These are phyloP conservation scores for Salvia sclarea DNA, from an alignment of 305 asterid genomes.

Conservation along the genomic window DNA sequence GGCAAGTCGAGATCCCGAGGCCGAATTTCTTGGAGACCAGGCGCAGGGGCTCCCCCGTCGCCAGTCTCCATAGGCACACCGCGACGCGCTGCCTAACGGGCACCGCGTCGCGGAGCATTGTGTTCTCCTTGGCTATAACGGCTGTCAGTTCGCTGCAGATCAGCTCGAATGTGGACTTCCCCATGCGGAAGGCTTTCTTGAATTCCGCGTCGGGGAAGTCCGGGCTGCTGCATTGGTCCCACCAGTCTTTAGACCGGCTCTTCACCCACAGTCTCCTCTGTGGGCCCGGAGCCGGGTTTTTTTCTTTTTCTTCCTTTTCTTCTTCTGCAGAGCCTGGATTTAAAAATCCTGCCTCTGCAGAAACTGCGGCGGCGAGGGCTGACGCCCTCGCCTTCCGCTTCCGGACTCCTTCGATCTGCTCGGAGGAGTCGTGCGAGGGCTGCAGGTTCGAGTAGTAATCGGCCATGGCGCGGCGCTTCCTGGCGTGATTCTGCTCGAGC, in stretches of 20 bases:
- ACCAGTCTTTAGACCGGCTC: slow-evolving; percentile 83
- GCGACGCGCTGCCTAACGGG: slow-evolving; percentile 93
- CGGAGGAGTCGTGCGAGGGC: slow-evolving; percentile 40
- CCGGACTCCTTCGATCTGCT: slow-evolving; percentile 44
- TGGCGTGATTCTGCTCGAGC: slow-evolving; percentile 52
- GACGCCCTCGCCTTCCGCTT: slow-evolving; percentile 51
- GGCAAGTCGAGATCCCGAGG: slow-evolving; percentile 92
- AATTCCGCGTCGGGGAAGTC: slow-evolving; percentile 93
- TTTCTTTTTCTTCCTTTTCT: too few species aligned
- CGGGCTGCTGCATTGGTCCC: slow-evolving; percentile 93
- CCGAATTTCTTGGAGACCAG: slow-evolving; percentile 88
- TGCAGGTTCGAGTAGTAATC: slow-evolving; percentile 59
- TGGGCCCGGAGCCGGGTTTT: slow-evolving; percentile 19
- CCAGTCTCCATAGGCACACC: slow-evolving; percentile 94
- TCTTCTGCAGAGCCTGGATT: too few species aligned
- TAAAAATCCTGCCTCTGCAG: not conserved
- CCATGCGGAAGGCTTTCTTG: slow-evolving; percentile 85
- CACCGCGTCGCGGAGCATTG: slow-evolving; percentile 87
- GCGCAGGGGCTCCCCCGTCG: slow-evolving; percentile 93
- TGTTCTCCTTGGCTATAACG: slow-evolving; percentile 81
- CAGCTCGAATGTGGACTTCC: slow-evolving; percentile 79
- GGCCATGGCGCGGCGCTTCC: slow-evolving; percentile 51
- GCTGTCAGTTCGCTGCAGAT: slow-evolving; percentile 77
- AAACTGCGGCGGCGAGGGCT: slow-evolving; percentile 36
- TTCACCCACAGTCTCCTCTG: slow-evolving; percentile 93